Conservation (phyloP, 169 alveolate genomes). For the Cryptosporidium ubiquitum region DNA sequence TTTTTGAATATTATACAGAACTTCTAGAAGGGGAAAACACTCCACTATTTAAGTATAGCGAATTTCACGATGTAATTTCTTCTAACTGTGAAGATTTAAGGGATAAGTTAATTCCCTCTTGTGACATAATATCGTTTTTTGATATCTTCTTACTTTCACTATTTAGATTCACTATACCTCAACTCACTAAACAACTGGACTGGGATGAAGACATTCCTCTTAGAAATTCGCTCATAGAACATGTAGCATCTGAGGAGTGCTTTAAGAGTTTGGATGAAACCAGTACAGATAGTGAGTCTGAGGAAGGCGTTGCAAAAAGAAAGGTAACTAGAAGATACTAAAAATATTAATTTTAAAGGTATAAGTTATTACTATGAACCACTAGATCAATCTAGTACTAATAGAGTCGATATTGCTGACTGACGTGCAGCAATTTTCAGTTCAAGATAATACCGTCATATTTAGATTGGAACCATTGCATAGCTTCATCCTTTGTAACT, state of each 20-base stretch:
- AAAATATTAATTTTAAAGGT: slow-evolving; percentile 13
- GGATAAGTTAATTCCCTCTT: slow-evolving; percentile 19
- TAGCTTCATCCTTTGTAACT: slow-evolving; percentile 96
- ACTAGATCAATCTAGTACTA: neutral
- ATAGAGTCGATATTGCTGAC: neutral
- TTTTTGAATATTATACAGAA: slow-evolving; percentile 39
- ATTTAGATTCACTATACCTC: slow-evolving; percentile 27
- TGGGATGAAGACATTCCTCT: slow-evolving; percentile 20
- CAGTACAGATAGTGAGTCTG: slow-evolving; percentile 36
- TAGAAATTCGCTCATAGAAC: slow-evolving; percentile 44
- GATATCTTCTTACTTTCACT: slow-evolving; percentile 26
- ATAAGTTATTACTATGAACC: slow-evolving; percentile 32
- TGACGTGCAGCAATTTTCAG: slow-evolving; percentile 38
- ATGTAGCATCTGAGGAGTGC: slow-evolving; percentile 29
- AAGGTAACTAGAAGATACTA: neutral
- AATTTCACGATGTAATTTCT: slow-evolving; percentile 4
- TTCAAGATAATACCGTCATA: slow-evolving; percentile 97
- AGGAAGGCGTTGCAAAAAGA: neutral
- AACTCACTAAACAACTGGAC: neutral
- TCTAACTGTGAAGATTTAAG: slow-evolving; percentile 39
- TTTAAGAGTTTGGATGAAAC: neutral
- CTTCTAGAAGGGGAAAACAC: neutral
- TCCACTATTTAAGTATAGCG: neutral
- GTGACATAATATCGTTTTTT: slow-evolving; percentile 37
- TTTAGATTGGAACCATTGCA: slow-evolving; percentile 96